Base-by-base conservation (phyloP, 257 asterid species). In the Solanum chmielewskii region DNA sequence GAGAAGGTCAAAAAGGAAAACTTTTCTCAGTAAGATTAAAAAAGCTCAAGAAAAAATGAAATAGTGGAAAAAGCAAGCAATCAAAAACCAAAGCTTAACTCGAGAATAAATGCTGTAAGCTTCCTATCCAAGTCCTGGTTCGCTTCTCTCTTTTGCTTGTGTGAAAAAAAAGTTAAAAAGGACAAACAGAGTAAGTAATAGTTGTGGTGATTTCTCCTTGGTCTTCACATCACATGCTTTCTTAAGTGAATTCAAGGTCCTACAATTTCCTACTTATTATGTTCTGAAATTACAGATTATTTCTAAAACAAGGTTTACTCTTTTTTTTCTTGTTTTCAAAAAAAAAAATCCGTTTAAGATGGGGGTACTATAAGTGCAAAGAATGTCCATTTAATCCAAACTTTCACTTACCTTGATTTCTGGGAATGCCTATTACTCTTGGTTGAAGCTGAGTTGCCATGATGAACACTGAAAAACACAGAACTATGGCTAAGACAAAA, bases 361-460 rank as follows among this genome's bases (percentile, higher is more conserved):
- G 59, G 66, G 9, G 68, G 66, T 80, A 18, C 44, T 80, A 13
- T 16, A 80, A 18, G 69, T 47, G 29, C 44, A 80, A 47, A 80
- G 27, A 47, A 80, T 47, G 66, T 42, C 85, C 45, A 49, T 49
- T 20, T 18, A 11, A 47, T 80, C 44, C 42, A 80, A 29, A 80
- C 68, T 47, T 47, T 31, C 44, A 29, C 44, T 29, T 83, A 89
- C 83, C 89, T 56, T 69, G 87, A 21, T 3, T 66, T 83, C 87
- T 87, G 86, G 85, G 92, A 86, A 84, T 15, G 68, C 59, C 29
- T 62, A 84, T 83, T 37, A 84, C 86, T 85, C 85, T 83, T 18
- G 88, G 85, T 44, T 88, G 91, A 80, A 89, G 84, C 81, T 85
- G 90, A 74, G 80, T 25, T 44, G 86, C 91, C 41, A 49, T 47